Evolutionary conservation across 805 yeast species (phyloP).

Genomic region (Debaryomyces tyrocola): DNA sequence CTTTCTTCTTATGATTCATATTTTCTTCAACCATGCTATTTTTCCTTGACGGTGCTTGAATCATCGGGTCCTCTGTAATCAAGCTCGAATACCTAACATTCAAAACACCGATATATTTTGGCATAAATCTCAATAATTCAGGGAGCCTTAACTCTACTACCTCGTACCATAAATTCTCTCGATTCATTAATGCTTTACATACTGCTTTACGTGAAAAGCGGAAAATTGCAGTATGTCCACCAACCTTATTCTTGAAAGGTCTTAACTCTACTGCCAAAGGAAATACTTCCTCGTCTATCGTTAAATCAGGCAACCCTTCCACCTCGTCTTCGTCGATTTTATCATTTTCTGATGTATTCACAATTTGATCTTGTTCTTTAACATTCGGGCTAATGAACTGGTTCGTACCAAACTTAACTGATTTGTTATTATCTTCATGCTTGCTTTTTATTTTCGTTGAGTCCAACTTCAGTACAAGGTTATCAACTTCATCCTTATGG

Average conservation of each 20-base stretch:
- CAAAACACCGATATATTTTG: conserved; percentile 89
- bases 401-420: neutral
- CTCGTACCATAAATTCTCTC: conserved; percentile 93
- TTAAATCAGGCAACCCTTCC: neutral
- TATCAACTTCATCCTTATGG: neutral
- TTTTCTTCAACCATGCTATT: conserved; percentile 23
- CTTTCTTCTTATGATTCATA: neutral
- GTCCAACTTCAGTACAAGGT: neutral
- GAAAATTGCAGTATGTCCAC: conserved; percentile 97
- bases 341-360: neutral
- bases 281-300: conserved; percentile 27
- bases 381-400: neutral
- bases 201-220: conserved; percentile 89
- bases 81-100: conserved; percentile 79
- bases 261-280: conserved; percentile 84
- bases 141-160: conserved; percentile 76
- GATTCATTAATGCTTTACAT: conserved; percentile 86
- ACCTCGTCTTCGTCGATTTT: neutral
- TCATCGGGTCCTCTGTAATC: conserved; percentile 25
- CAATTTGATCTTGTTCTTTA: neutral
- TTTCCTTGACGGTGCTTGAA: neutral
- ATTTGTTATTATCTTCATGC: neutral
- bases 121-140: conserved; percentile 82
- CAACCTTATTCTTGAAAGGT: conserved; percentile 92
- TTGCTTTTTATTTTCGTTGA: neutral